Percentiles rank a stretch among this genome's conserved stretches.
Conservation (phyloP, 441 rosid species). For the Euphorbia corollata region DNA sequence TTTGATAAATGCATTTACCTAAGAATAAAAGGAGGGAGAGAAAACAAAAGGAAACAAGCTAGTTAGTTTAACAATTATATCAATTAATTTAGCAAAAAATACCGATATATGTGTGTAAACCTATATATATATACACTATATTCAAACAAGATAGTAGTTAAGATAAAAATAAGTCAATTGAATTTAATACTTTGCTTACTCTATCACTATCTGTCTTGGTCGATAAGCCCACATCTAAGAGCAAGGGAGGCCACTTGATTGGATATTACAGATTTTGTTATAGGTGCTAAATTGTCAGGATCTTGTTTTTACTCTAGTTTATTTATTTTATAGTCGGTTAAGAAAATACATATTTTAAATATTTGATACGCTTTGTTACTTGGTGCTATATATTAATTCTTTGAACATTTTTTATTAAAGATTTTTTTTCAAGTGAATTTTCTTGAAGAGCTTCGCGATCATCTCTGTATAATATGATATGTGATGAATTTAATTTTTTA, state of each 20-base stretch:
- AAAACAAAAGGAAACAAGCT: background rate
- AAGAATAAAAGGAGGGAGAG: background rate
- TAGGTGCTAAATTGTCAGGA: too few relatives aligned
- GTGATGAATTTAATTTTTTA: background rate
- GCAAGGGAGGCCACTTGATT: background rate
- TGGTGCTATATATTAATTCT: background rate
- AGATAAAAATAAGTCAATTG: background rate
- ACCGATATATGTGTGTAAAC: too few relatives aligned
- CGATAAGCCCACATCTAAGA: background rate
- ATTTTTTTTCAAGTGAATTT: background rate
- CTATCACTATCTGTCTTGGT: background rate
- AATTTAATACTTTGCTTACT: background rate
- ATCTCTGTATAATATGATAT: background rate
- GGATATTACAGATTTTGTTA: background rate
- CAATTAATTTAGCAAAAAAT: background rate
- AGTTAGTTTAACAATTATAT: background rate
- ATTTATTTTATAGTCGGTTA: background rate
- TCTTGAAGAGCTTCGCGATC: background rate
- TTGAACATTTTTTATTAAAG: background rate
- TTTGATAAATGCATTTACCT: background rate
- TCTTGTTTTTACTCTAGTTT: background rate
- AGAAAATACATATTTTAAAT: background rate
- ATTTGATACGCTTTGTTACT: background rate
- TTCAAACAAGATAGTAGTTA: too few relatives aligned
- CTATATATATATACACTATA: too few relatives aligned